These are phyloP conservation scores for Inonotus hispidus DNA, from an alignment of 1,284 basidiomycete species.

Conservation along the genomic window DNA sequence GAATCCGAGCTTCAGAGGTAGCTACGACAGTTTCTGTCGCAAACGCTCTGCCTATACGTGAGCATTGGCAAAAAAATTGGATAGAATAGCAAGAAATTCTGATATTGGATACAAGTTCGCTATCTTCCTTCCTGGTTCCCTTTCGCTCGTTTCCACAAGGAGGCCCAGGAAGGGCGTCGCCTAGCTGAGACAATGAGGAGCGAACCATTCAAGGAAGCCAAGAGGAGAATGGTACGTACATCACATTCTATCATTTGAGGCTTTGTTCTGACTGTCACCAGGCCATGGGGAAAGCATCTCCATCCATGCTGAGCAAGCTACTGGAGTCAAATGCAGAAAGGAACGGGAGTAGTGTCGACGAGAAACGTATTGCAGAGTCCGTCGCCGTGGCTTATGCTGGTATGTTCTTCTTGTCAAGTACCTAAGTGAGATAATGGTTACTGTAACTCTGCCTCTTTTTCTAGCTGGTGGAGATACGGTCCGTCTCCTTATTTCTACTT, in stretches of 20 bases:
- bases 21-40: constrained; percentile 13
- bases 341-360: constrained; percentile 1
- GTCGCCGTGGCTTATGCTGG: background rate
- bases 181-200: constrained; percentile 3
- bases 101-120: background rate
- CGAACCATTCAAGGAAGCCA: constrained; percentile 4
- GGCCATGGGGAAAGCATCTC: background rate
- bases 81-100: too few relatives aligned
- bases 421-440: background rate
- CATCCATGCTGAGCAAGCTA: constrained; percentile 13
- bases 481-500: background rate
- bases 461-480: background rate
- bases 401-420: background rate
- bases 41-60: constrained; percentile 14
- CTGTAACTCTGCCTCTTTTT: background rate
- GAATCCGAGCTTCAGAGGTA: constrained; percentile 10
- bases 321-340: constrained; percentile 7
- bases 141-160: constrained; percentile 34
- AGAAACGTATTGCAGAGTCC: background rate
- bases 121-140: constrained; percentile 15
- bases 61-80: too few relatives aligned
- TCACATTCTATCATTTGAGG: background rate
- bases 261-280: background rate
- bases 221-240: constrained; percentile 8
- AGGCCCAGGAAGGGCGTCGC: constrained; percentile 44